Base-by-base conservation (phyloP, 2,329 filamentous ascomycete genomes). In the Juglanconis sp. region DNA sequence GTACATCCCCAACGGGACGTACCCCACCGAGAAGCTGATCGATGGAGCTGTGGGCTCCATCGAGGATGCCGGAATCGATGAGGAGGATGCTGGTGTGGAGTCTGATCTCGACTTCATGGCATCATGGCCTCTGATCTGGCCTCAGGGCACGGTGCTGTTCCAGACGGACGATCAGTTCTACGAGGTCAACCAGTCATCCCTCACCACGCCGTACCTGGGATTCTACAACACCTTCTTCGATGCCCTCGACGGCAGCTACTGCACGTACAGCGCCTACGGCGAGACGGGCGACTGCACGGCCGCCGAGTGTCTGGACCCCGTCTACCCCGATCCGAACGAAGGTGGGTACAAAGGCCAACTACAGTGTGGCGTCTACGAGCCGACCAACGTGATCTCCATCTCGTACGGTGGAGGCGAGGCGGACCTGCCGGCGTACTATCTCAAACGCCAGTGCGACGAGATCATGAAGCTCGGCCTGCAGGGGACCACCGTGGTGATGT, bases 361-460 rank as follows among this genome's bases (percentile, higher is more conserved):
- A 4, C 69, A 69, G 59, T 75, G 70, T 62, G 67, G 66, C 47
- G 61, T 58, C 4, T 65, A 63, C 70, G 76, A 79, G 66, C 76
- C 79, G 4, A 79, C 80, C 1, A 81, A 83, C 60, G 80, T 83
- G n/a, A 75, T 80, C 51, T 76, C 73, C 9, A 78, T 82, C 52
- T 81, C 79, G 0, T 82, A 82, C 61, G 81, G 80, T 30, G 75
- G 76, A 42, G 72, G 77, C 32, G 80, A 84, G 65, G 68, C 69
- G 15, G 76, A 78, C 4, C 70, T 81, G 7, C 79, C 81, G 0
- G 65, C 74, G 4, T 69, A 68, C 57, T 84, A 84, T 67, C 77
- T 80, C 53, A 68, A 78, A 64, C 69, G 73, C 36, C 73, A 75
- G 60, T 78, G 76, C 65, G 68, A 72, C 48, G 72, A 77, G 53